Percentiles rank a stretch among this genome's conserved stretches.
phyloP scores from a whole-genome alignment of 495 filamentous ascomycete species.

The Penicillium cosmopolitanum region DNA sequence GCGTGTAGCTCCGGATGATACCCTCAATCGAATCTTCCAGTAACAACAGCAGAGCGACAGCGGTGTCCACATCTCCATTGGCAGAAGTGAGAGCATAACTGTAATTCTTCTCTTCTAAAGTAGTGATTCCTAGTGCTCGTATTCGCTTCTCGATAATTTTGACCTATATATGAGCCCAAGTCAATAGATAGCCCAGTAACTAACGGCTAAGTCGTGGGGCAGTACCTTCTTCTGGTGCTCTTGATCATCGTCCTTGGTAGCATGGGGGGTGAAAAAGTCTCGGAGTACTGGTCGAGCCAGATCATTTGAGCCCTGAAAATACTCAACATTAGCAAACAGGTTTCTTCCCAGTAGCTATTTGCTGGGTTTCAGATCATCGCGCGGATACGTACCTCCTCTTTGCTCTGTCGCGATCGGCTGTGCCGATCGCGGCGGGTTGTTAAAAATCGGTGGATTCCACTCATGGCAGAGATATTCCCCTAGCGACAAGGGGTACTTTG shows the following conservation, averaged over 20 bases:
- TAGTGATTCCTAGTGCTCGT: slow-evolving; percentile 37
- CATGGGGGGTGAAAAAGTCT: slow-evolving; percentile 39
- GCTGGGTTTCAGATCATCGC: neutral
- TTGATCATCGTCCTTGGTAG: slow-evolving; percentile 21
- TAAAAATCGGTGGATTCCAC: slow-evolving; percentile 69
- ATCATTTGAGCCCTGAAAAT: slow-evolving; percentile 25
- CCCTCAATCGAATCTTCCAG: slow-evolving; percentile 81
- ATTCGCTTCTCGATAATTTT: slow-evolving; percentile 40
- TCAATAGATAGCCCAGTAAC: slow-evolving; percentile 13
- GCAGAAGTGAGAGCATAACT: slow-evolving; percentile 68
- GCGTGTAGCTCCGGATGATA: slow-evolving; percentile 72
- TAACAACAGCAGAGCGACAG: slow-evolving; percentile 73
- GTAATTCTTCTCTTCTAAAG: slow-evolving; percentile 56
- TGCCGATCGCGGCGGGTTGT: slow-evolving; percentile 75
- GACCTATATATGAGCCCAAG: slow-evolving; percentile 27
- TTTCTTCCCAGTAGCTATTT: neutral
- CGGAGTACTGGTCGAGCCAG: slow-evolving; percentile 36
- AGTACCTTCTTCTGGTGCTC: slow-evolving; percentile 47
- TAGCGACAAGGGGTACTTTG: slow-evolving; percentile 6
- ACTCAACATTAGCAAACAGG: slow-evolving; percentile 22
- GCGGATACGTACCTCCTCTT: slow-evolving; percentile 51
- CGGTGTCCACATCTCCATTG: slow-evolving; percentile 71
- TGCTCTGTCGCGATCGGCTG: slow-evolving; percentile 51
- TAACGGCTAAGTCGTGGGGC: neutral
- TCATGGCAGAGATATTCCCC: slow-evolving; percentile 41